Base-by-base conservation (phyloP, 495 filamentous ascomycete species). In the Hypoxylon crocopeplum region DNA sequence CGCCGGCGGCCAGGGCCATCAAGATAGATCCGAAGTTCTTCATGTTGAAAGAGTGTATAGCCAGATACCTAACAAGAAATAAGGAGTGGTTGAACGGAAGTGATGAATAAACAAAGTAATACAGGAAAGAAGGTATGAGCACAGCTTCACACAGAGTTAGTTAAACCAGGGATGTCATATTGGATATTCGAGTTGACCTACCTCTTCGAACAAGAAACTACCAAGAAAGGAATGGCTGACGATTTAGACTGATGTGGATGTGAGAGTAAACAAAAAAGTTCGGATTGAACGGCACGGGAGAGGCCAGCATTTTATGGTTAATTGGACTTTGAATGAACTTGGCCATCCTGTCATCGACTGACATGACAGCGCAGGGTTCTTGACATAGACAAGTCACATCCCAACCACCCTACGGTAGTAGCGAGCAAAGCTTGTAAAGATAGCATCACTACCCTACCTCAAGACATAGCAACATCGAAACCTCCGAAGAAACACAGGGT, bases 21-120 rank as follows among this genome's bases (percentile, higher is more conserved):
- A 76, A 39, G 50, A 74, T 66, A 39, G 70, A 46, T 45, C 65
- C 64, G 56, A 75, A 68, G 69, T 73, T 73, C 67, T 74, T 76
- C 73, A 76, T 76, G 49, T 61, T 72, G 73, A 73, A 63, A 56
- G 59, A 55, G 34, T 53, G 51, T 49, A 63, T 55, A 56, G 38
- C 49, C 57, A 52, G 58, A 53, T 33, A 70, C 60, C 42, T 50
- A 59, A 62, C 51, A 64, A 56, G 36, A 59, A 52, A 34, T 56
- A 63, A 50, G 38, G 64, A 62, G 33, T 46, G 61, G 49, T 36
- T 36, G 53, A 52, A 69, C 50, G 61, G 53, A 63, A 53, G 29
- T 51, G 38, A 37, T 51, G 49, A 41, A 17, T 44, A 22, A n/a
- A 49, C 1, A 17, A 60, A 60, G 17, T 45, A 57, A 52, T 56